These are phyloP conservation scores for Cucumis hystrix DNA, from an alignment of 306 rosid genomes.

Conservation along the genomic window DNA sequence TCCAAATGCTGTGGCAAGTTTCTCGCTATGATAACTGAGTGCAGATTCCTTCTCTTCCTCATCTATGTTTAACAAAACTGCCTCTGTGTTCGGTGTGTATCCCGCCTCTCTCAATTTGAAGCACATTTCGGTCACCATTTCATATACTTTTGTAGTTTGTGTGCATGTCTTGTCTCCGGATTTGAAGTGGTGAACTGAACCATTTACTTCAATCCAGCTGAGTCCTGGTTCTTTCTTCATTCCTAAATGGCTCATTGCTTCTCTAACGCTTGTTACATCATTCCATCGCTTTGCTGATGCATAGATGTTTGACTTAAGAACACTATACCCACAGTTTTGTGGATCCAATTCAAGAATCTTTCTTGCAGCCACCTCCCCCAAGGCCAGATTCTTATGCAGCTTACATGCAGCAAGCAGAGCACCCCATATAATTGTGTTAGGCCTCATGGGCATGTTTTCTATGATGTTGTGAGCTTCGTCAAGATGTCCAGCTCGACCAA, in stretches of 20 bases:
- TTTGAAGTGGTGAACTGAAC: slow-evolving; percentile 39
- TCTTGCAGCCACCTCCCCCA: slow-evolving; percentile 48
- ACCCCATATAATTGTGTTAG: slow-evolving; percentile 40
- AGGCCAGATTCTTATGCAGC: slow-evolving; percentile 24
- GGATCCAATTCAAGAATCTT: slow-evolving; percentile 45
- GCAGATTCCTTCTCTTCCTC: slow-evolving; percentile 47
- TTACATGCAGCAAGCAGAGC: slow-evolving; percentile 55
- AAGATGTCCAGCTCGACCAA: slow-evolving; percentile 47
- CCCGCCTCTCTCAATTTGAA: slow-evolving; percentile 37
- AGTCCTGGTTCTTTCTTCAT: slow-evolving; percentile 49
- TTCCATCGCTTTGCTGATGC: slow-evolving; percentile 47
- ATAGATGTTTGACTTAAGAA: slow-evolving; percentile 56
- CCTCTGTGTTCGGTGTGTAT: slow-evolving; percentile 34
- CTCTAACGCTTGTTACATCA: slow-evolving; percentile 37
- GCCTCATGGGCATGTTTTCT: slow-evolving; percentile 41
- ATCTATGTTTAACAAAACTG: slow-evolving; percentile 30
- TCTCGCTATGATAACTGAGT: slow-evolving; percentile 47
- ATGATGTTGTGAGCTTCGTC: slow-evolving; percentile 33
- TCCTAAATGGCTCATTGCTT: slow-evolving; percentile 28
- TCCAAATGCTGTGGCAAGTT: slow-evolving; percentile 64
- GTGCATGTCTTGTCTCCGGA: slow-evolving; percentile 44
- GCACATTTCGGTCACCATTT: slow-evolving; percentile 42
- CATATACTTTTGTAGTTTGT: slow-evolving; percentile 25
- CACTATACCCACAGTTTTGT: slow-evolving; percentile 31
- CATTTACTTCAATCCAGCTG: slow-evolving; percentile 45